These are phyloP conservation scores for Arbutus unedo DNA, from an alignment of 148 eudicot genomes.

Conservation along the genomic window DNA sequence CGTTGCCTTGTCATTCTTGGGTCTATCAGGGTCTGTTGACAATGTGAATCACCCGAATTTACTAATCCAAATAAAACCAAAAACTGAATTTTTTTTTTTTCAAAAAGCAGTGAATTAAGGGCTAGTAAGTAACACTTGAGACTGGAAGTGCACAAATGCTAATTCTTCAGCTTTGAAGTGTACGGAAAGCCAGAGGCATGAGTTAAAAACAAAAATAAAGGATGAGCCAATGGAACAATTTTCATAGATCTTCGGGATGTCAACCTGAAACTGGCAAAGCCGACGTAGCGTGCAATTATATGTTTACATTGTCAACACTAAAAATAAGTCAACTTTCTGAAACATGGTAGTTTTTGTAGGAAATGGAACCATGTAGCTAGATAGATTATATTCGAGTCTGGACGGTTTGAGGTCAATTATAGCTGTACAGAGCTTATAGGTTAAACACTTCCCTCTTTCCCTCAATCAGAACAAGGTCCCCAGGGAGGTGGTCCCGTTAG, in stretches of 20 bases:
- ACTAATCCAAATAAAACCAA: slow-evolving; percentile 1
- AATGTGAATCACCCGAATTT: neutral
- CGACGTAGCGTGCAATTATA: neutral
- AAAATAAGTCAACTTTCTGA: too few relatives aligned
- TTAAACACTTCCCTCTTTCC: too few relatives aligned
- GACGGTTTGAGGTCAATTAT: too few relatives aligned
- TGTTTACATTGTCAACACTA: too few relatives aligned
- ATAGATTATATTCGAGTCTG: too few relatives aligned
- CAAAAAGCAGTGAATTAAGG: neutral
- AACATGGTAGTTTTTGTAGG: too few relatives aligned
- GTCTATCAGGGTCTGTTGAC: slow-evolving; percentile 58
- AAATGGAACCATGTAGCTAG: too few relatives aligned
- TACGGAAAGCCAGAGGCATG: neutral
- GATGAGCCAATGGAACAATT: neutral
- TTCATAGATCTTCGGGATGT: neutral
- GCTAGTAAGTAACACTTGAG: neutral
- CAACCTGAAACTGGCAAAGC: slow-evolving; percentile 4
- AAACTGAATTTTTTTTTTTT: neutral
- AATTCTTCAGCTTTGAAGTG: neutral
- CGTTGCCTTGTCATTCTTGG: slow-evolving; percentile 62
- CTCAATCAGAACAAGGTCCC: too few relatives aligned
- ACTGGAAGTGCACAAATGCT: neutral
- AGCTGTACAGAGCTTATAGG: too few relatives aligned
- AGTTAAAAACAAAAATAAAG: neutral
- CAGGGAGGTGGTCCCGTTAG: too few relatives aligned